Conservation (phyloP, 2,329 filamentous ascomycete genomes). For the Chrysoporthe puriensis region DNA sequence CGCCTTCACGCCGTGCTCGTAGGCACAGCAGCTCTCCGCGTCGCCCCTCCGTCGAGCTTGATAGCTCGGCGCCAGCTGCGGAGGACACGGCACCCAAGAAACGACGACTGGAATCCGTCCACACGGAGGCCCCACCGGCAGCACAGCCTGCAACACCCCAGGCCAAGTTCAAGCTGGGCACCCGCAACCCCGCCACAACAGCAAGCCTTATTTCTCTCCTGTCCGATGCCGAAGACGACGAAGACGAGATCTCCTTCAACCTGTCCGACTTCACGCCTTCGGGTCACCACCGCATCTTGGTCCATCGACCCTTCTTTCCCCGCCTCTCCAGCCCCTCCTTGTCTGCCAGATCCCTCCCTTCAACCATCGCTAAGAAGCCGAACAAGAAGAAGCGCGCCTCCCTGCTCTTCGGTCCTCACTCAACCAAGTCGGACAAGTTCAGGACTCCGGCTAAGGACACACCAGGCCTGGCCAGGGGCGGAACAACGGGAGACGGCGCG, state of each 20-base stretch:
- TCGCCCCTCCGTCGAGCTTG: background rate
- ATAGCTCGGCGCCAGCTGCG: background rate
- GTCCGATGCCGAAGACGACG: constrained; percentile 41
- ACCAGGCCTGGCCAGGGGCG: background rate
- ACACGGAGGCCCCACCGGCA: background rate
- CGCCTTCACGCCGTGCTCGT: too few relatives aligned
- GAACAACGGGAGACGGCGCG: background rate
- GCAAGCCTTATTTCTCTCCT: constrained; percentile 48
- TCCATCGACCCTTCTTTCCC: constrained; percentile 13
- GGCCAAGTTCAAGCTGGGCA: constrained; percentile 28
- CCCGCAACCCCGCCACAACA: constrained; percentile 32
- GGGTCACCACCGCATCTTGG: constrained; percentile 20
- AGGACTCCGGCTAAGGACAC: background rate
- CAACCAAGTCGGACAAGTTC: constrained; percentile 8
- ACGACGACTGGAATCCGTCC: background rate
- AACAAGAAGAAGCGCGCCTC: constrained; percentile 25
- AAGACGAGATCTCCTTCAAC: constrained; percentile 45
- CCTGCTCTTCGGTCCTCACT: constrained; percentile 28
- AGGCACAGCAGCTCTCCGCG: too few relatives aligned
- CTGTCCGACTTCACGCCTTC: constrained; percentile 33
- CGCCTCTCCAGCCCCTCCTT: background rate
- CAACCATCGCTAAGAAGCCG: background rate
- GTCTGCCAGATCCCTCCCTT: too few relatives aligned
- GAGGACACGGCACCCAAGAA: background rate
- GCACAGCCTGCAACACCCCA: constrained; percentile 11